phyloP scores from a whole-genome alignment of 352 stramenopile species.

The Halophytophthora polymorphica region DNA sequence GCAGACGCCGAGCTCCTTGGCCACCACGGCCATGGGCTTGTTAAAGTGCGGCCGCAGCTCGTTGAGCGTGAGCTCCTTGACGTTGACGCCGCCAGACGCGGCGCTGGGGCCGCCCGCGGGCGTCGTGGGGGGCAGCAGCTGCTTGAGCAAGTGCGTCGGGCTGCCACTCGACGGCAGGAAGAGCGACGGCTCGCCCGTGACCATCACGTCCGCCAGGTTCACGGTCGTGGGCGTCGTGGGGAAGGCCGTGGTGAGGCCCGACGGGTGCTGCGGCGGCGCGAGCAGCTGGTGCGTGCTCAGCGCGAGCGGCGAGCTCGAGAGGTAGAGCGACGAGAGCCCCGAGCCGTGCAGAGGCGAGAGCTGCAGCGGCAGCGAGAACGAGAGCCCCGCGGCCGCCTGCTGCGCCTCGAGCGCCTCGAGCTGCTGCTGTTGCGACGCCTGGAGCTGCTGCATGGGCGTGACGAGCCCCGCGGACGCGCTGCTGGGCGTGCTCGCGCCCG shows the following conservation, averaged over 20 bases:
- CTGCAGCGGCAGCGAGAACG: slow-evolving; percentile 11
- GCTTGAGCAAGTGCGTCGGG: slow-evolving; percentile 36
- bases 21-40: slow-evolving; percentile 79
- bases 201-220: slow-evolving; percentile 47
- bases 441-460: slow-evolving; percentile 37
- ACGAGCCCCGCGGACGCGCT: slow-evolving; percentile 16
- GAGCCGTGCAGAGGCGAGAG: slow-evolving; percentile 28
- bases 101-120: slow-evolving; percentile 15
- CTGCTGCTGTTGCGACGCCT: slow-evolving; percentile 28
- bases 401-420: slow-evolving; percentile 19
- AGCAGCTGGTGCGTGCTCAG: slow-evolving; percentile 37
- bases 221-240: slow-evolving; percentile 22
- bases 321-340: slow-evolving; percentile 27
- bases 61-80: slow-evolving; percentile 80
- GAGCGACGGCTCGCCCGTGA: slow-evolving; percentile 34
- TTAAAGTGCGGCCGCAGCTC: slow-evolving; percentile 82
- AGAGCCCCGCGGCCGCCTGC: slow-evolving; percentile 6
- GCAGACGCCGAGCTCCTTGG: slow-evolving; percentile 79
- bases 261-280: slow-evolving; percentile 17
- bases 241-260: slow-evolving; percentile 18
- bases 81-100: slow-evolving; percentile 52
- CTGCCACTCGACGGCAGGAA: slow-evolving; percentile 37
- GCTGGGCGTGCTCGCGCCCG: slow-evolving; percentile 12
- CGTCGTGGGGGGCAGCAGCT: slow-evolving; percentile 39
- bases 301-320: slow-evolving; percentile 23